phyloP scores from a whole-genome alignment of 1,284 basidiomycete genomes.

The Trichosporon sp. region DNA sequence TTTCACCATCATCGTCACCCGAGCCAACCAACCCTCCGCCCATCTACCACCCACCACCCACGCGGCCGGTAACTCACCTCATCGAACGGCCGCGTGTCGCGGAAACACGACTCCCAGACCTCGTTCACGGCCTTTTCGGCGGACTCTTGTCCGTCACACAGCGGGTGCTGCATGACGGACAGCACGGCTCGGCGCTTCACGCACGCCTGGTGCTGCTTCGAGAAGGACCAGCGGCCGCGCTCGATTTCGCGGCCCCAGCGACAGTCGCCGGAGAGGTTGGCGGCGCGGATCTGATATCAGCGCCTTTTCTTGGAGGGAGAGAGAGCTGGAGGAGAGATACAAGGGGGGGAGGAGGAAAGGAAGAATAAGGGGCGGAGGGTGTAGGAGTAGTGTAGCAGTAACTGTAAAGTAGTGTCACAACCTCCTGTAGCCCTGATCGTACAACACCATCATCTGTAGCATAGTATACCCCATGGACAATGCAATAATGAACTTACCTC shows the following conservation, averaged over 20 bases:
- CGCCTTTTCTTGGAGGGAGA: too few relatives aligned
- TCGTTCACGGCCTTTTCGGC: constrained; percentile 91
- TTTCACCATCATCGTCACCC: too few relatives aligned
- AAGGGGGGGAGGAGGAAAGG: background rate
- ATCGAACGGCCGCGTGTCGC: constrained; percentile 94
- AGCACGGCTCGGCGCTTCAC: constrained; percentile 82
- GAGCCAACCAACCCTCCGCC: too few relatives aligned
- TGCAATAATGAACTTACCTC: constrained; percentile 66
- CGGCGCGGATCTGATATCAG: constrained; percentile 78
- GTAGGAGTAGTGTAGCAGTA: too few relatives aligned
- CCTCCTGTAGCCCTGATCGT: too few relatives aligned
- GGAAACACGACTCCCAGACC: constrained; percentile 95
- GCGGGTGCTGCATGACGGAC: constrained; percentile 77
- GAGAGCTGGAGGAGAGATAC: background rate
- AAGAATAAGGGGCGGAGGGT: background rate
- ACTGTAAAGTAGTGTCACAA: background rate
- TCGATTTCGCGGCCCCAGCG: constrained; percentile 74
- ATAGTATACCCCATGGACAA: background rate
- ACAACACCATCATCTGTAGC: background rate
- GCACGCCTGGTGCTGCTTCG: constrained; percentile 92
- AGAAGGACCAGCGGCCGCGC: constrained; percentile 74
- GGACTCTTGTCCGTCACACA: constrained; percentile 72
- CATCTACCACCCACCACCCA: too few relatives aligned
- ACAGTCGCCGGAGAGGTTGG: constrained; percentile 91
- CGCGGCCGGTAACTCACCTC: constrained; percentile 64